A percentile compares a stretch with the other conserved stretches of the same genome.
Evolutionary conservation across 2,329 filamentous ascomycete species (phyloP).

Genomic region (Colletotrichum kahawae): DNA sequence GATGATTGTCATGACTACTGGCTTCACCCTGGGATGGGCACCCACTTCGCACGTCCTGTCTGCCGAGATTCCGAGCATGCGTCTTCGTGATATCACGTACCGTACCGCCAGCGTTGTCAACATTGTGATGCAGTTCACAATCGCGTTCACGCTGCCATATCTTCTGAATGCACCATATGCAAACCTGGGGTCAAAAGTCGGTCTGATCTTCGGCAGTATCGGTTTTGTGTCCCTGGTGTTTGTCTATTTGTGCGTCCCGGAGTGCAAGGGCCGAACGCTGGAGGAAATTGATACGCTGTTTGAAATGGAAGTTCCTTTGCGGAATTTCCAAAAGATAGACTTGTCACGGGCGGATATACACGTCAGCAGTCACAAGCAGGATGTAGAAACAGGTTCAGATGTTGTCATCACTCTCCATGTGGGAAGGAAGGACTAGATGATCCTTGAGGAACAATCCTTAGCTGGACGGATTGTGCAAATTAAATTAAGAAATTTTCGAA

Average conservation of each 20-base stretch:
- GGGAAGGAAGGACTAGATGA: neutral
- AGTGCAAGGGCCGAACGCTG: slow-evolving; percentile 68
- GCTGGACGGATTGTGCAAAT: neutral
- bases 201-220: slow-evolving; percentile 7
- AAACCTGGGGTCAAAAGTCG: slow-evolving; percentile 29
- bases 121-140: slow-evolving; percentile 31
- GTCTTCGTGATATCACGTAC: slow-evolving; percentile 35
- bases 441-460: neutral
- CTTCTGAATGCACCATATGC: slow-evolving; percentile 39
- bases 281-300: slow-evolving; percentile 70
- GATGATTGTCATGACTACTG: slow-evolving; percentile 33
- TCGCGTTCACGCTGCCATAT: slow-evolving; percentile 42
- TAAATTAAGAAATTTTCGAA: neutral
- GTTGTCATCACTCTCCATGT: neutral
- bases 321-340: neutral
- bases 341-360: neutral
- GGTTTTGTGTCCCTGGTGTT: neutral
- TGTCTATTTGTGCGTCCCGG: slow-evolving; percentile 38
- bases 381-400: neutral
- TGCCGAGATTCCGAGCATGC: slow-evolving; percentile 35
- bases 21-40: slow-evolving; percentile 37
- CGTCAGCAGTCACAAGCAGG: neutral
- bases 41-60: slow-evolving; percentile 39
- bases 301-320: neutral
- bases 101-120: neutral